Conservation (phyloP, 495 filamentous ascomycete species). For the Penicillium steckii region DNA sequence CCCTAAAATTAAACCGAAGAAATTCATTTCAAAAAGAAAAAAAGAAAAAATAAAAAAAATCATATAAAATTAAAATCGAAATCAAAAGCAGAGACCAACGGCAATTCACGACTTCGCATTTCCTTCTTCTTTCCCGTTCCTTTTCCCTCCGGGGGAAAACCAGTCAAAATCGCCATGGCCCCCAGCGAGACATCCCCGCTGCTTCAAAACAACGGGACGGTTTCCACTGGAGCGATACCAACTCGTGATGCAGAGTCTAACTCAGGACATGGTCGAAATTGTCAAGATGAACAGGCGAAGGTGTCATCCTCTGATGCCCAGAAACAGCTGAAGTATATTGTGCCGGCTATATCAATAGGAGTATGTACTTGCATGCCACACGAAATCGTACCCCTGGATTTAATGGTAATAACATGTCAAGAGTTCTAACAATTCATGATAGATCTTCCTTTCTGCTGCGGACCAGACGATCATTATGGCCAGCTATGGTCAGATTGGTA, state of each 20-base stretch:
- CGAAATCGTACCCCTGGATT: too few species aligned
- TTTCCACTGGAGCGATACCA: slow-evolving; percentile 29
- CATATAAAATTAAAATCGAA: too few species aligned
- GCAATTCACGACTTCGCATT: too few species aligned
- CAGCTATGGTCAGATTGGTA: slow-evolving; percentile 78
- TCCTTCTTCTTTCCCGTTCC: too few species aligned
- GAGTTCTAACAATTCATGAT: too few species aligned
- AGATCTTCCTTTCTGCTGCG: slow-evolving; percentile 69
- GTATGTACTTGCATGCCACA: slow-evolving; percentile 26
- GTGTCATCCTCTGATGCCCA: slow-evolving; percentile 28
- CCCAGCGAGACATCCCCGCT: slow-evolving; percentile 44
- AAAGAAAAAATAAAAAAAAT: too few species aligned
- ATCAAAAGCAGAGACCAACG: neutral
- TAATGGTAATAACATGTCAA: slow-evolving; percentile 1
- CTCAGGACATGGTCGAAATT: slow-evolving; percentile 9
- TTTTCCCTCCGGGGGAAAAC: too few species aligned
- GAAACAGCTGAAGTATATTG: slow-evolving; percentile 42
- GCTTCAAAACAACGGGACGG: slow-evolving; percentile 31
- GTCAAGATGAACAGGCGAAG: slow-evolving; percentile 23
- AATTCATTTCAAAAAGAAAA: too few species aligned
- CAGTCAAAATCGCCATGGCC: neutral
- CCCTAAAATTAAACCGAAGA: too few species aligned
- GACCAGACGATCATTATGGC: slow-evolving; percentile 83
- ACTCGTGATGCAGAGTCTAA: slow-evolving; percentile 16
- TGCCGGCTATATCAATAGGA: slow-evolving; percentile 53